Base-by-base conservation (phyloP, 1,284 basidiomycete genomes). In the Tetrapyrgos nigripes region DNA sequence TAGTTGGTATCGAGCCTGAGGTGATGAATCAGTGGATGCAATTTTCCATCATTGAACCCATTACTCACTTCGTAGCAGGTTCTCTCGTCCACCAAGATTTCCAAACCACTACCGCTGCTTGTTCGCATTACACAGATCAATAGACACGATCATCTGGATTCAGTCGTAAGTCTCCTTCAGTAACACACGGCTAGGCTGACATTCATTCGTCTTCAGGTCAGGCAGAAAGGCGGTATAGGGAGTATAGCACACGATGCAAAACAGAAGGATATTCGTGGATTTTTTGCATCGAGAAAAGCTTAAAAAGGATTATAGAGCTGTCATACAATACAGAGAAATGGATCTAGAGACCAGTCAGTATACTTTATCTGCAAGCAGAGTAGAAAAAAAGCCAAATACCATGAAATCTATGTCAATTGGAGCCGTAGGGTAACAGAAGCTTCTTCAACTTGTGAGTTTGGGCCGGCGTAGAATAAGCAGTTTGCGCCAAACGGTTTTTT, bases 181-280 rank as follows among this genome's bases (percentile, higher is more conserved):
- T 24, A 23, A 19, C 21, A 3, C 46, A 53, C 19, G 23, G 28
- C 31, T 27, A 51, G 24, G 51, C 53, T 48, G 58, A 46, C 28
- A 46, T 13, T 40, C 26, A 46, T 50, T n/a, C 48, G 17, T 21
- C 48, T 52, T 23, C 64, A 92, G 90, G 83, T 82, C 62, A 84
- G 92, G 5, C 92, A 94, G 69, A 83, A 82, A 59, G 92, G 91
- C 0, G 93, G 93, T 0, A 89, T 93, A 46, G 89, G 91, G 3
- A 89, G 86, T 46, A 73, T 83, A 9, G 84, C 85, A 1, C 83
- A 88, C 66, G 93, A 96, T 68, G 85, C 87, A 29, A 85, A 85
- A 58, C 93, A 96, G 70, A 81, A 83, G 63, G 85, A 88, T 66
- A 87, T 95, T 57, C 83, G 89, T 17, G 82, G 84, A 4, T 94